A percentile compares a stretch with the other conserved stretches of the same genome.
phyloP scores from a whole-genome alignment of 805 yeast species.

The Candida easanensis region DNA sequence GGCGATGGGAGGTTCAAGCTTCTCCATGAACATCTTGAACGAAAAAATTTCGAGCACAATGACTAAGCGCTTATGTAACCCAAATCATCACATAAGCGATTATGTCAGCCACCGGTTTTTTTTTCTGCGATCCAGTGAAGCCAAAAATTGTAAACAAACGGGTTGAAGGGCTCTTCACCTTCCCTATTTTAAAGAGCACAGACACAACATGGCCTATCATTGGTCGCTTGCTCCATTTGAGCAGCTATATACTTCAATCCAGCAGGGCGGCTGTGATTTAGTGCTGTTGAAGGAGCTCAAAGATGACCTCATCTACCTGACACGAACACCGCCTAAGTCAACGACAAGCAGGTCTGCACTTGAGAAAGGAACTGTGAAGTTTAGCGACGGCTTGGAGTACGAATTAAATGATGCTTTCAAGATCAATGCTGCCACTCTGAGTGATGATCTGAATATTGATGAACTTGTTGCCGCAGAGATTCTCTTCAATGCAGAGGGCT shows the following conservation, averaged over 20 bases:
- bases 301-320: constrained; percentile 43
- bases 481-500: constrained; percentile 45
- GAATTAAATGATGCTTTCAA: constrained; percentile 66
- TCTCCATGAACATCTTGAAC: background rate
- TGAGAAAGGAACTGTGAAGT: constrained; percentile 42
- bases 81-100: background rate
- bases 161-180: background rate
- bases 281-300: constrained; percentile 30
- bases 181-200: background rate
- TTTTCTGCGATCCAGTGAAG: background rate
- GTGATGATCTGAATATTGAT: constrained; percentile 71
- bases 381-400: constrained; percentile 52
- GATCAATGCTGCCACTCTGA: constrained; percentile 50
- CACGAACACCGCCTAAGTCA: constrained; percentile 42
- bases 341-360: constrained; percentile 45
- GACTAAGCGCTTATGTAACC: background rate
- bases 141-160: constrained; percentile 14
- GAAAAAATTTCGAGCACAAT: background rate
- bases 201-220: constrained; percentile 18
- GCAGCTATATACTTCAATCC: constrained; percentile 19
- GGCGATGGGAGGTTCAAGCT: background rate
- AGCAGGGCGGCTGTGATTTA: constrained; percentile 13
- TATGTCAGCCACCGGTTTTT: background rate
- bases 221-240: constrained; percentile 23
- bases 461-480: constrained; percentile 75